Evolutionary conservation across 192 early-diverging fungal species (phyloP).

Genomic region (Diversispora eburnea): DNA sequence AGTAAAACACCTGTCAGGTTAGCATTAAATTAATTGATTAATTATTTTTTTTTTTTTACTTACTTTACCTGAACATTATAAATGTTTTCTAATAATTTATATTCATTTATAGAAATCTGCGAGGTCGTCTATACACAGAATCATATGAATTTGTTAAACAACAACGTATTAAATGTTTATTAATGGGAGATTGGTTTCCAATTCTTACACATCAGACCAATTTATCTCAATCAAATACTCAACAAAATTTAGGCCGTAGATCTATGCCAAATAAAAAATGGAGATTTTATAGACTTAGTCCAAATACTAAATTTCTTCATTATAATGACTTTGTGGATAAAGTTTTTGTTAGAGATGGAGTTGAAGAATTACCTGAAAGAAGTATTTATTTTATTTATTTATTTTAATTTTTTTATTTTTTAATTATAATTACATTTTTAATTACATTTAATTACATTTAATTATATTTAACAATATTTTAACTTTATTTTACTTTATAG

Average conservation of each 20-base stretch:
- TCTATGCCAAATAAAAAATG: constrained; percentile 33
- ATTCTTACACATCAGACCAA: not conserved
- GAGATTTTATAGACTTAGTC: constrained; percentile 61
- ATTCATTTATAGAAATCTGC: constrained; percentile 49
- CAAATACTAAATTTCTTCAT: constrained; percentile 56
- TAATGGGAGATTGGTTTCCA: constrained; percentile 68
- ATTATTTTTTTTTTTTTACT: constrained; percentile 6
- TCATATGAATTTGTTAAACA: constrained; percentile 69
- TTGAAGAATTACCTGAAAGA: constrained; percentile 49
- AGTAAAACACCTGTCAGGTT: constrained; percentile 58
- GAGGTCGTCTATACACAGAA: constrained; percentile 59
- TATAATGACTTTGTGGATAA: constrained; percentile 63
- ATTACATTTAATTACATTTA: constrained; percentile 2
- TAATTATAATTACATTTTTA: not conserved
- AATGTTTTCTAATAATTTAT: not conserved
- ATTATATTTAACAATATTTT: not conserved
- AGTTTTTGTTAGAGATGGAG: constrained; percentile 30
- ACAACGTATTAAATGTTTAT: constrained; percentile 61
- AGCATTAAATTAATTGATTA: constrained; percentile 18
- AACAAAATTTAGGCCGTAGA: constrained; percentile 9
- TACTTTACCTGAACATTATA: not conserved
- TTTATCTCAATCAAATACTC: not conserved
- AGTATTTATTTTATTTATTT: constrained; percentile 35
- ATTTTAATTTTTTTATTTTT: not conserved
- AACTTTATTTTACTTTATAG: constrained; percentile 19